phyloP scores from a whole-genome alignment of 495 filamentous ascomycete genomes.

The Copromyces sp. region DNA sequence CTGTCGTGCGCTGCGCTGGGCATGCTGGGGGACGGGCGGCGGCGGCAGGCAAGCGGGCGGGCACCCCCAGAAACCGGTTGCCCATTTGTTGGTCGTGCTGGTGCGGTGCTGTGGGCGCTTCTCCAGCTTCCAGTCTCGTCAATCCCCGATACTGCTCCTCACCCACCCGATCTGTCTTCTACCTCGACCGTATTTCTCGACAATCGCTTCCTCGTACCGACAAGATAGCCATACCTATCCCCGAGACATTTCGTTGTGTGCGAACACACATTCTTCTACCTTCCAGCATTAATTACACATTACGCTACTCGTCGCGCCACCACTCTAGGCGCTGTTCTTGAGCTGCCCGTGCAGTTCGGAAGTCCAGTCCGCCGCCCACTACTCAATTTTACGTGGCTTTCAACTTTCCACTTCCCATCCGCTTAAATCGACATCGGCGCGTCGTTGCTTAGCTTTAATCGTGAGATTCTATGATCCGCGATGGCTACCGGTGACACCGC shows the following conservation, averaged over 20 bases:
- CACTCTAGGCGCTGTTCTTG: conserved; percentile 3
- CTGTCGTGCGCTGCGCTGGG: background rate
- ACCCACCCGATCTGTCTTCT: conserved; percentile 1
- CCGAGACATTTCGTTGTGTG: background rate
- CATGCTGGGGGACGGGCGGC: background rate
- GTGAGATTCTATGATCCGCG: conserved; percentile 16
- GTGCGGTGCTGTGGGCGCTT: conserved; percentile 10
- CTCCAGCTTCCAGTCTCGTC: conserved; percentile 14
- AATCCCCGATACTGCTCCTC: conserved; percentile 4
- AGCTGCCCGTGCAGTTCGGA: conserved; percentile 12
- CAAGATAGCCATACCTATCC: background rate
- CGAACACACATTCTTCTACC: background rate
- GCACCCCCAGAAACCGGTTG: conserved; percentile 11
- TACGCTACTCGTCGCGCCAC: conserved; percentile 8
- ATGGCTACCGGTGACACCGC: conserved; percentile 40
- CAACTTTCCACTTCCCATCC: conserved; percentile 7
- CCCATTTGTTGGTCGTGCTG: conserved; percentile 13
- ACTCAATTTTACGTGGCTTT: conserved; percentile 20
- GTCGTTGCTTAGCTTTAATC: background rate
- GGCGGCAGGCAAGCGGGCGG: conserved; percentile 14
- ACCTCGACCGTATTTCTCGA: background rate
- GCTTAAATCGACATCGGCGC: conserved; percentile 10
- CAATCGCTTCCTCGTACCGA: conserved; percentile 7
- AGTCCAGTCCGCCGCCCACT: conserved; percentile 1
- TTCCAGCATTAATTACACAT: background rate